These are phyloP conservation scores for Gyromitra esculenta DNA, from an alignment of 2,329 filamentous ascomycete genomes.

Conservation along the genomic window DNA sequence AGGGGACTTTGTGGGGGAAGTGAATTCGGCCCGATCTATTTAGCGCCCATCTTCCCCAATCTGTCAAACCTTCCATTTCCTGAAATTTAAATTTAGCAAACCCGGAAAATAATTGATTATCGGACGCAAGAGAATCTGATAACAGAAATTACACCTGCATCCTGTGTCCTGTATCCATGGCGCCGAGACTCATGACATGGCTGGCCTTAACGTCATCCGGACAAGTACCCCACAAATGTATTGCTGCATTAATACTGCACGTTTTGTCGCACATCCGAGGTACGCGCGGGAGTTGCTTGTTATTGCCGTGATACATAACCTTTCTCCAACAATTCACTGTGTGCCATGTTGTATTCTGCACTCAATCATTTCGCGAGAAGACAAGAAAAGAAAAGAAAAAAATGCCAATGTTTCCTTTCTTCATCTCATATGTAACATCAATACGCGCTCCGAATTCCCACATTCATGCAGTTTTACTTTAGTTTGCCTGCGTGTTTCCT, in stretches of 20 bases:
- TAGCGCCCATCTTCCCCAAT: slow-evolving; percentile 7
- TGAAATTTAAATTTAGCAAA: slow-evolving; percentile 23
- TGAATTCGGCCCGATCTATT: slow-evolving; percentile 17
- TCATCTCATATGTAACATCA: slow-evolving; percentile 3
- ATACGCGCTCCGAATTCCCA: slow-evolving; percentile 6
- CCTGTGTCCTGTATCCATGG: background rate
- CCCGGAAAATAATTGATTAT: background rate
- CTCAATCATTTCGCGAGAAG: background rate
- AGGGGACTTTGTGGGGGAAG: slow-evolving; percentile 32
- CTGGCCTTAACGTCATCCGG: slow-evolving; percentile 28
- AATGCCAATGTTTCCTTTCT: background rate
- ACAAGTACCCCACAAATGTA: slow-evolving; percentile 34
- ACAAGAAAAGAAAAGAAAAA: background rate
- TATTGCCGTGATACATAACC: slow-evolving; percentile 14
- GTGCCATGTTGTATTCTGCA: background rate
- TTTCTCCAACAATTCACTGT: background rate
- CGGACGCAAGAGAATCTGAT: slow-evolving; percentile 26
- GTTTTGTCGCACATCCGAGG: slow-evolving; percentile 27
- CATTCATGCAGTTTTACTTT: slow-evolving; percentile 3
- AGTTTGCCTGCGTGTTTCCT: slow-evolving; percentile 4
- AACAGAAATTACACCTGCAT: slow-evolving; percentile 9
- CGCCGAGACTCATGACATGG: background rate
- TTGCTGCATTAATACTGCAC: background rate
- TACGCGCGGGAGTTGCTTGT: slow-evolving; percentile 28
- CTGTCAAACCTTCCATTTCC: background rate